phyloP scores from a whole-genome alignment of 345 rosid species.

The Chamaenerion angustifolium region DNA sequence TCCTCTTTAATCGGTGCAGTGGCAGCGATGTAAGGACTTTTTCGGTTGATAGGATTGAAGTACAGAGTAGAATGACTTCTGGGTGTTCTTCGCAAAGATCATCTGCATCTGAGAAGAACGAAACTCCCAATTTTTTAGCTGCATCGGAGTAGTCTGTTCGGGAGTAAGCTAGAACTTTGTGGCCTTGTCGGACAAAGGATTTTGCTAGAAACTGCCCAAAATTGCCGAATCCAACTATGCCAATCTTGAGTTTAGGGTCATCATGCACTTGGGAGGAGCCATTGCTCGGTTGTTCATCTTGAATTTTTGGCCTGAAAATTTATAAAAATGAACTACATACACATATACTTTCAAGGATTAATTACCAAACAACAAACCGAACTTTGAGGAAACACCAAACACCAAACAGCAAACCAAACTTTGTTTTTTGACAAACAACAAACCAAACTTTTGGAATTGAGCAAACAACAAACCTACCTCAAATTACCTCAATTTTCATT shows the following conservation, averaged over 20 bases:
- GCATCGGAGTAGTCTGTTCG: constrained; percentile 46
- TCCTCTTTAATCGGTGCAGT: constrained; percentile 58
- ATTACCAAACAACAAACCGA: too few species aligned
- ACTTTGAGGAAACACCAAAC: too few species aligned
- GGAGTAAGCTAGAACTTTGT: constrained; percentile 55
- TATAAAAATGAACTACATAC: neutral
- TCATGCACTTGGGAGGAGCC: constrained; percentile 17
- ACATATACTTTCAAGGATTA: too few species aligned
- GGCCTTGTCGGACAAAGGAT: constrained; percentile 49
- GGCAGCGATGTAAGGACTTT: constrained; percentile 59
- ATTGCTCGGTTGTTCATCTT: constrained; percentile 12
- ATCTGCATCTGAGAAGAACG: constrained; percentile 41
- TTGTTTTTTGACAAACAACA: too few species aligned
- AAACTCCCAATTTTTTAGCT: constrained; percentile 41
- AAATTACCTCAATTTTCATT: too few species aligned
- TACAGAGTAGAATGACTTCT: constrained; percentile 57
- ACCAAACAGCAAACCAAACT: too few species aligned
- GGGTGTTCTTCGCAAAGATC: constrained; percentile 84
- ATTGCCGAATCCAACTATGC: constrained; percentile 65
- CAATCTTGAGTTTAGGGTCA: constrained; percentile 51
- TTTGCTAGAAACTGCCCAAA: constrained; percentile 70
- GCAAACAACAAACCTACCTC: too few species aligned
- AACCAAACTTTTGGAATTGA: too few species aligned
- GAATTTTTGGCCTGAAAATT: constrained; percentile 23
- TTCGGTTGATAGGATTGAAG: constrained; percentile 65